Evolutionary conservation across 2,329 filamentous ascomycete species (phyloP), one percentile per base, ranked within the genome.

Genomic region (Aspergillus phoenicis): DNA sequence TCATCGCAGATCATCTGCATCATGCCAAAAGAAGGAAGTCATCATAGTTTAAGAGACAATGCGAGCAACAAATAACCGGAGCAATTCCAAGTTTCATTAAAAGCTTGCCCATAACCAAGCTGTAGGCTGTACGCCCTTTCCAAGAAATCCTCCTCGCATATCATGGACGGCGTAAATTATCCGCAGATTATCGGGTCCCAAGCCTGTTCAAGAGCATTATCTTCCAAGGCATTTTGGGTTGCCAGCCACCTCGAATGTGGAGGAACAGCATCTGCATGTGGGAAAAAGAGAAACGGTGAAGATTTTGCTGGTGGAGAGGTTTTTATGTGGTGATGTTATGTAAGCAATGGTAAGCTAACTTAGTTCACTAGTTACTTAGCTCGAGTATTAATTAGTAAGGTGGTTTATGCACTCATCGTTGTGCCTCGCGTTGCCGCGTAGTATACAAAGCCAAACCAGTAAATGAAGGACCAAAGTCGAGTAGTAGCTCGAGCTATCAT

Each of bases 21-120:
- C 67, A 65, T 68, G 60, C 65, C 67, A 68, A 68, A 67, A 57
- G 68, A 65, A 57, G 56, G 56, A 39, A 54, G 65, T 71, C 70
- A 72, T 72, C 69, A 72, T 68, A 55, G 67, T 68, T 57, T 58
- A 56, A 59, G 60, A 61, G 45, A 51, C 36, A 41, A 49, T 47
- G 30, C 8, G 36, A 26, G 2, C 15, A 2, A 15, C 20, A 20
- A 20, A 30, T 39, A 24, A 26, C 13, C 17, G 13, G 11, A 26
- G 8, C 13, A 49, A 8, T 28, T 8, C 13, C 11, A 36, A 30
- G 24, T n/a, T 28, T 30, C 15, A 5, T n/a, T 22, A 36, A 30
- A 28, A 41, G 22, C 52, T 54, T 43, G 36, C 22, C 15, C 55
- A 48, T 39, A 49, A 38, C 30, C 45, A 30, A 41, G 55, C 26